Base-by-base conservation (phyloP, 345 rosid species). In the Acer saccharum region DNA sequence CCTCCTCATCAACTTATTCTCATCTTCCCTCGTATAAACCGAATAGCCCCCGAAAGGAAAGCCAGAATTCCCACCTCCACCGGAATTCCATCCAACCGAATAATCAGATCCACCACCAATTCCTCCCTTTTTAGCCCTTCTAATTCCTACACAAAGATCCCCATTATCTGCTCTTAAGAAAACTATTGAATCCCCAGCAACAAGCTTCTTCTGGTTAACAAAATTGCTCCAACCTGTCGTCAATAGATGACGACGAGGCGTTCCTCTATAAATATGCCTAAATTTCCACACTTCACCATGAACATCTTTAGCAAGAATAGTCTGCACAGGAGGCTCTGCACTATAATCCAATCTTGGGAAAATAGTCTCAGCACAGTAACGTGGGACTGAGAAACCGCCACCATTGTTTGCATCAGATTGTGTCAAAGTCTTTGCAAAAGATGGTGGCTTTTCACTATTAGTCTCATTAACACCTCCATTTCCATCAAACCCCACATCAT, bases 221-320 rank as follows among this genome's bases (percentile, higher is more conserved):
- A 95, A 95, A 78, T 90, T 95, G 82, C 99, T 94, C 99, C 99
- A 95, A 12, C 99, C 99, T 2, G 99, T 95, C 1, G 99, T 95
- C 83, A 95, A 80, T 71, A 95, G 93, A 81, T 95, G 99, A 1
- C 99, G 91, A 14, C 99, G 89, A 12, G 99, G 99, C 0, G 99
- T 95, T 13, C 99, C 98, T 65, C 99, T 89, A 50, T 92, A 95
- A 1, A 95, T 95, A 83, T 95, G 99, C 84, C 99, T 89, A 84
- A 95, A 95, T 80, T 89, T 95, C 97, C 98, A 95, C 20, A 84
- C 86, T 80, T 92, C 88, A 0, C 97, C 97, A 39, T 92, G 99
- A 35, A 96, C 98, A 80, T 96, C 99, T 78, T 93, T 96, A 0
- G 95, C 98, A 43, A 94, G 85, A 79, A 96, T 91, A 20, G 89